Percentiles rank a stretch among this genome's conserved stretches.
phyloP scores from a whole-genome alignment of 1,139 yeast genomes.

The Nakaseomyces kungkrabaensis region DNA sequence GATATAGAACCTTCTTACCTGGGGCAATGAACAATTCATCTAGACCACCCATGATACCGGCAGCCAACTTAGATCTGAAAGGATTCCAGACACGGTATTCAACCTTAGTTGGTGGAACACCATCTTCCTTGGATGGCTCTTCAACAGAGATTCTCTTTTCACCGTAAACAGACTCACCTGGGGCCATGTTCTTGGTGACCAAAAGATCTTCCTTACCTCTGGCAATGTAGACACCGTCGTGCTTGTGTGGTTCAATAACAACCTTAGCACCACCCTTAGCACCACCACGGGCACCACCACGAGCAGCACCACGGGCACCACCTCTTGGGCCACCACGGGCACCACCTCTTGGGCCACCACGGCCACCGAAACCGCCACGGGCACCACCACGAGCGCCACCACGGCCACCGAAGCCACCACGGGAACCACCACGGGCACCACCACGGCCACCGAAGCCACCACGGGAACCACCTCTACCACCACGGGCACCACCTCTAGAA shows the following conservation, averaged over 20 bases:
- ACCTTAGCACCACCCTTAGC: slow-evolving; percentile 89
- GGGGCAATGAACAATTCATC: slow-evolving; percentile 97
- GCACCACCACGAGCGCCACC: slow-evolving; percentile 44
- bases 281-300: slow-evolving; percentile 75
- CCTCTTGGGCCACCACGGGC: slow-evolving; percentile 55
- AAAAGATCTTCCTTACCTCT: slow-evolving; percentile 98
- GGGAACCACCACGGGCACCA: slow-evolving; percentile 32
- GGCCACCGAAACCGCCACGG: slow-evolving; percentile 40
- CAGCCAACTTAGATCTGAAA: slow-evolving; percentile 98
- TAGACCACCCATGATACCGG: slow-evolving; percentile 99
- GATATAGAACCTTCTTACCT: slow-evolving; percentile 92
- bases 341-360: slow-evolving; percentile 57
- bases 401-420: slow-evolving; percentile 29
- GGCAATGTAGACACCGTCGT: slow-evolving; percentile 95
- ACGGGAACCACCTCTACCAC: slow-evolving; percentile 14
- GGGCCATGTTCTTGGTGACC: slow-evolving; percentile 93
- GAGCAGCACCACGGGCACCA: slow-evolving; percentile 75
- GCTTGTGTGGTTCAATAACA: slow-evolving; percentile 96
- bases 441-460: slow-evolving; percentile 24
- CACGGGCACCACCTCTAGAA: slow-evolving; percentile 35
- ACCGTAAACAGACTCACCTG: slow-evolving; percentile 97
- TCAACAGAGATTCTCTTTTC: slow-evolving; percentile 93
- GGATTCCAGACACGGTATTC: slow-evolving; percentile 99
- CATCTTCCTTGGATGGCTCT: slow-evolving; percentile 80
- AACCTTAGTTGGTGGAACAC: slow-evolving; percentile 82